Evolutionary conservation across 2,329 filamentous ascomycete genomes (phyloP), one percentile per base, ranked within the genome.

Genomic region (Penicillium sclerotigenum): DNA sequence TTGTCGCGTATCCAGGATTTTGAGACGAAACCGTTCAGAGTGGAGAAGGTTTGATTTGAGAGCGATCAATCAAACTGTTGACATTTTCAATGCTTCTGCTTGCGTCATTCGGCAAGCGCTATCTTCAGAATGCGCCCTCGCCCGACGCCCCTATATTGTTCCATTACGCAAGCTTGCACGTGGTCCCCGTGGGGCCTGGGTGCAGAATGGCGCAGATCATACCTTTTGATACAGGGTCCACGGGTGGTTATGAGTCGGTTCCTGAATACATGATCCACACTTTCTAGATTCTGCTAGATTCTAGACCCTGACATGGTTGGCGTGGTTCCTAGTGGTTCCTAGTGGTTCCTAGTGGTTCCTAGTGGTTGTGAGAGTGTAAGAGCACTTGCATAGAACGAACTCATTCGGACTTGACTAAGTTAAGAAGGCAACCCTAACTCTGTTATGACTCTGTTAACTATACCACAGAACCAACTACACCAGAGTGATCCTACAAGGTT

Each of bases 311-410:
- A 80, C 59, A 72, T 81, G 64, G 70, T 76, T 1, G 78, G 79
- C 2, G 70, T 79, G 0, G 75, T n/a, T n/a, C n/a, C n/a, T n/a
- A n/a, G n/a, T n/a, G n/a, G n/a, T n/a, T n/a, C n/a, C n/a, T n/a
- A n/a, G n/a, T n/a, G n/a, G n/a, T 71, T 8, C 78, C 79, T 3
- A 77, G 79, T 80, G 43, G 68, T 71, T 8, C 78, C 79, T 3
- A 77, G 79, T 31, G 78, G 77, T n/a, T 80, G 81, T 48, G 78
- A 81, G n/a, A n/a, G n/a, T n/a, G 69, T 73, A 69, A 43, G n/a
- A n/a, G n/a, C n/a, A 65, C 67, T 10, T 42, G 28, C 40, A 41
- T 7, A n/a, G 7, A 28, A n/a, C 16, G 40, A 45, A 41, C 13
- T 18, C 16, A 7, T 20, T 18, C 16, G 24, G 33, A 24, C 5